Evolutionary conservation across 2,329 filamentous ascomycete genomes (phyloP), one percentile per base, ranked within the genome.

Genomic region (Graphiopsis chlorocephala): DNA sequence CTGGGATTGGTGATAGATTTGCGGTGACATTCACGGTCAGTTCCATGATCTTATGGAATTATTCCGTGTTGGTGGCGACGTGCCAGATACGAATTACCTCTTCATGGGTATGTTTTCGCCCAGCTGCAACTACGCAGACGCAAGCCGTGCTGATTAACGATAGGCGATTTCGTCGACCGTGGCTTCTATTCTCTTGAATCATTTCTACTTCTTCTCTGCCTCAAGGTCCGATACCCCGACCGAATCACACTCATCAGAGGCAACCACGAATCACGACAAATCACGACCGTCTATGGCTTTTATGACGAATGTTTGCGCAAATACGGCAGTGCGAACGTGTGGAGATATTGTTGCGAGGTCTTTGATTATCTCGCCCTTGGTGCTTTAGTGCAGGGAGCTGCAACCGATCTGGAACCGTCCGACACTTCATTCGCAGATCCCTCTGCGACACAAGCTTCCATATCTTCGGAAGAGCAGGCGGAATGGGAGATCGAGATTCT

Each of bases 151-250:
- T 38, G 14, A 65, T 23, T 26, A 10, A 17, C 38, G 14, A n/a
- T 69, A 92, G 90, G 94, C 76, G 94, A 99, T 79, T 99, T 97
- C 73, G 94, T 99, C 75, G 94, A 99, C 78, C 91, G 94, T 69
- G 94, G 94, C 65, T 99, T 97, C 84, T 99, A 98, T 82, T 97
- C 92, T 2, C 88, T 99, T 72, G 94, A 99, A 81, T 95, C 93
- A 4, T 97, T 99, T 76, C 88, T 97, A 67, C 90, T 99, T 63
- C 88, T 99, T 12, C 87, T 99, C 61, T 97, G 93, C 76, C 88
- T 98, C 72, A 98, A 98, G 84, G 94, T 98, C 67, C 90, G 94
- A 76, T 98, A 98, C 76, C 95, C 94, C 61, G 93, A 98, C 78
- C 92, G 95, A 71, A 97, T 98, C 82, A 98, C 95, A 4, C 85